Percentiles rank a stretch among this genome's conserved stretches.
These are phyloP conservation scores for Lanmaoa pseudosensibilis DNA, from an alignment of 768 basidiomycete genomes.

Conservation along the genomic window DNA sequence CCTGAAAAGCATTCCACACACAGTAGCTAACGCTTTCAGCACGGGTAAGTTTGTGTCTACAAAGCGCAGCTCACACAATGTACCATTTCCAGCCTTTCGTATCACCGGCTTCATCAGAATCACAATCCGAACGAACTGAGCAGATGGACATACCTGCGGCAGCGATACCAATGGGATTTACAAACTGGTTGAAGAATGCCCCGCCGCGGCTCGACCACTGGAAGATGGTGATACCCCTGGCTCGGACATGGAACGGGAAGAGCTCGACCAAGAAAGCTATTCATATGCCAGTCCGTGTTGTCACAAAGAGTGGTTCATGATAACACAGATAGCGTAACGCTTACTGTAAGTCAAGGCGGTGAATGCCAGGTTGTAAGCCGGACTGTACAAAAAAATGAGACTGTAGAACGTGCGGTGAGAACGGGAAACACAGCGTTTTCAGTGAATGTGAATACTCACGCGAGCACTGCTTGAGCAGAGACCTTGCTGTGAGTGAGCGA, in stretches of 20 bases:
- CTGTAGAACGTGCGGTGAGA: neutral
- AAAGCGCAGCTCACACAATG: conserved; percentile 8
- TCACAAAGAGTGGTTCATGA: neutral
- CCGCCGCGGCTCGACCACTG: conserved; percentile 53
- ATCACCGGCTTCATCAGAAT: neutral
- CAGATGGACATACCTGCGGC: conserved; percentile 2
- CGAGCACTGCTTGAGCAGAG: conserved; percentile 9
- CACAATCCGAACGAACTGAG: neutral
- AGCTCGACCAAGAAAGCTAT: conserved; percentile 65
- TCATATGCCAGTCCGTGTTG: neutral
- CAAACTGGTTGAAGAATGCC: conserved; percentile 13
- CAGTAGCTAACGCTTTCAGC: conserved; percentile 14
- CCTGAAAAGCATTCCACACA: conserved; percentile 13
- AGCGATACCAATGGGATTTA: conserved; percentile 19
- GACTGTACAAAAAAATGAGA: conserved; percentile 21
- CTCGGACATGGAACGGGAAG: conserved; percentile 63
- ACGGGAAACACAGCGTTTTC: neutral
- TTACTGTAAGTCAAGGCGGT: conserved; percentile 11
- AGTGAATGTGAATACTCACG: neutral
- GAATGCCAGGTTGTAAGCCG: conserved; percentile 17
- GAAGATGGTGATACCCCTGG: conserved; percentile 61
- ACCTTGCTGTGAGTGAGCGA: conserved; percentile 6
- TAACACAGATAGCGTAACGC: neutral
- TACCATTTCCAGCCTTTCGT: conserved; percentile 16
- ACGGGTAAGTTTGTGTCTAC: accelerated